Conservation (phyloP, 2,329 filamentous ascomycete species). For the Aspergillus uvarum region DNA sequence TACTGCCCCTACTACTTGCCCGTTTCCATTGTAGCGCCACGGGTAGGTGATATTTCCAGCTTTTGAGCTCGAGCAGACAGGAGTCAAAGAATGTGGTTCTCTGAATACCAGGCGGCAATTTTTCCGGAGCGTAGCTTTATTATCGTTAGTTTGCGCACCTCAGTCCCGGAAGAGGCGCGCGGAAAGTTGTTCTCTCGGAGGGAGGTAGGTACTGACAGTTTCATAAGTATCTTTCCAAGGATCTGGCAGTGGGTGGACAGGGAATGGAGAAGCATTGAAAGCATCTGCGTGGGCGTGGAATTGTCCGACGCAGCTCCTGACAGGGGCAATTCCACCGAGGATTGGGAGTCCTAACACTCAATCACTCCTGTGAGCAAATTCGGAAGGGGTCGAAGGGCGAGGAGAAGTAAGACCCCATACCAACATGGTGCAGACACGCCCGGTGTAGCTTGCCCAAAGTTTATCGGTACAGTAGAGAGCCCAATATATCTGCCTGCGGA, state of each 20-base stretch:
- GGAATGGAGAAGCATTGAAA: neutral
- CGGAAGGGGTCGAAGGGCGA: too few species aligned
- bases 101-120: conserved; percentile 19
- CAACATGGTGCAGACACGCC: conserved; percentile 38
- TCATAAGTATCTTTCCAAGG: conserved; percentile 32
- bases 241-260: conserved; percentile 23
- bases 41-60: conserved; percentile 38
- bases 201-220: conserved; percentile 23
- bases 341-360: too few species aligned
- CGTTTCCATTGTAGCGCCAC: conserved; percentile 31
- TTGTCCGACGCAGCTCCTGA: too few species aligned
- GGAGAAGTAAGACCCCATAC: conserved; percentile 16
- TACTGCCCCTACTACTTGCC: neutral
- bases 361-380: too few species aligned
- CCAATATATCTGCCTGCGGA: conserved; percentile 40
- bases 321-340: too few species aligned
- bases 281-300: neutral
- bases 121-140: conserved; percentile 34
- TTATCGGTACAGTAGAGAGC: conserved; percentile 40
- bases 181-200: neutral
- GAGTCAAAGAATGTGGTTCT: conserved; percentile 31
- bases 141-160: too few species aligned
- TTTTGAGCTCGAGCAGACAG: conserved; percentile 34
- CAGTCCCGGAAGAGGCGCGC: too few species aligned
- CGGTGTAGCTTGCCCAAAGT: conserved; percentile 36